Conservation (phyloP, 768 basidiomycete genomes). For the Tulasnella calospora region DNA sequence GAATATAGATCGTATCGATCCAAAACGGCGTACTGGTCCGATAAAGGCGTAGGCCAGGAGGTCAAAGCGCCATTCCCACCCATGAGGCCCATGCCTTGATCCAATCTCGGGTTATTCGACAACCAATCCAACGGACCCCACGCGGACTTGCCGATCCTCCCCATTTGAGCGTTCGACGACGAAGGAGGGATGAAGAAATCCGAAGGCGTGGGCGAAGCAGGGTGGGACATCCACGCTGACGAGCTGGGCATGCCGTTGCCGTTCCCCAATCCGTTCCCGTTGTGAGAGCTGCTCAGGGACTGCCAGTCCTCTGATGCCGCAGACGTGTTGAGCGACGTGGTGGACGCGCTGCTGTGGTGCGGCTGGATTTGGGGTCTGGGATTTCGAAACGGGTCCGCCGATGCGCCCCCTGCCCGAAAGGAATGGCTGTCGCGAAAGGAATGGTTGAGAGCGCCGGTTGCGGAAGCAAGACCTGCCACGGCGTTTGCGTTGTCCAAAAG, state of each 20-base stretch:
- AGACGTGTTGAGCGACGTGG: slow-evolving; percentile 23
- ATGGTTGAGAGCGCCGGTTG: not conserved
- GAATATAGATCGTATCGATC: slow-evolving; percentile 31
- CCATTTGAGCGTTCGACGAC: not conserved
- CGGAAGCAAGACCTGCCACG: not conserved
- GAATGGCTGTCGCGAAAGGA: not conserved
- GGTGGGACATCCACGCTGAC: slow-evolving; percentile 24
- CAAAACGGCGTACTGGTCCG: slow-evolving; percentile 26
- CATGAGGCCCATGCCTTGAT: slow-evolving; percentile 8
- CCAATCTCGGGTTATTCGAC: slow-evolving; percentile 26
- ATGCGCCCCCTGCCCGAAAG: not conserved
- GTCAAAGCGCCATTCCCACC: slow-evolving; percentile 22
- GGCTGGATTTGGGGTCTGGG: slow-evolving; percentile 12
- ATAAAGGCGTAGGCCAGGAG: slow-evolving; percentile 18
- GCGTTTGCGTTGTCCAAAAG: slow-evolving; percentile 3
- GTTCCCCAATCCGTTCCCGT: not conserved
- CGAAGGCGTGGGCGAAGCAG: slow-evolving; percentile 22
- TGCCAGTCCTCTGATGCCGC: slow-evolving; percentile 23
- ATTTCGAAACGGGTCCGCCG: slow-evolving; percentile 6
- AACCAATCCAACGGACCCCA: slow-evolving; percentile 30
- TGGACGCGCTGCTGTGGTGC: slow-evolving; percentile 14
- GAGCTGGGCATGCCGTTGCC: slow-evolving; percentile 18
- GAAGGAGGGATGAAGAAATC: slow-evolving; percentile 19
- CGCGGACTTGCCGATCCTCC: slow-evolving; percentile 29
- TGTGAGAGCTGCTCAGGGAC: slow-evolving; percentile 14